A percentile compares a stretch with the other conserved stretches of the same genome.
Evolutionary conservation across 768 basidiomycete species (phyloP).

Genomic region (Phlebiopsis gigantea): DNA sequence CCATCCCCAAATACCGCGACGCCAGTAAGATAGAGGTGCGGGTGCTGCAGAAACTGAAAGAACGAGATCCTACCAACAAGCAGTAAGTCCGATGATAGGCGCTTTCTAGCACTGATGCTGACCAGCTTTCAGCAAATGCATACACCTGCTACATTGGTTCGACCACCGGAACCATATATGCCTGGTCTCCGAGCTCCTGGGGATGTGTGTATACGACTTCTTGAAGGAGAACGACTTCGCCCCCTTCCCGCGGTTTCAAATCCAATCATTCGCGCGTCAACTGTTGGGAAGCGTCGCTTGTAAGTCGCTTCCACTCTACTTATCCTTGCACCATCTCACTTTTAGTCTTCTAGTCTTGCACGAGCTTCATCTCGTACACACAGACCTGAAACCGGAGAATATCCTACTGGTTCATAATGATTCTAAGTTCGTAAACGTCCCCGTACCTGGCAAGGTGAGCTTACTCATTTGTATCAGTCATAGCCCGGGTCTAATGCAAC

Average conservation of each 20-base stretch:
- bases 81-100: slow-evolving; percentile 54
- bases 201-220: slow-evolving; percentile 98
- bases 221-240: slow-evolving; percentile 97
- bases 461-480: slow-evolving; percentile 3
- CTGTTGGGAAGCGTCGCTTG: slow-evolving; percentile 91
- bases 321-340: slow-evolving; percentile 11
- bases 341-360: slow-evolving; percentile 66
- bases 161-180: slow-evolving; percentile 98
- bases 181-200: slow-evolving; percentile 90
- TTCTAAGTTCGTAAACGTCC: slow-evolving; percentile 54
- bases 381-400: slow-evolving; percentile 98
- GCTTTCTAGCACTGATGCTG: slow-evolving; percentile 15
- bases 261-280: slow-evolving; percentile 92
- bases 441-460: slow-evolving; percentile 61
- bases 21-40: slow-evolving; percentile 98
- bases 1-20: slow-evolving; percentile 97
- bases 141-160: slow-evolving; percentile 91
- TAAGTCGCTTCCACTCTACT: slow-evolving; percentile 38
- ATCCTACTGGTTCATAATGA: slow-evolving; percentile 90
- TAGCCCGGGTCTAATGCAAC: slow-evolving; percentile 11
- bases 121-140: slow-evolving; percentile 76
- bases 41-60: slow-evolving; percentile 86
- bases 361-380: slow-evolving; percentile 87
- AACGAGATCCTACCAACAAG: slow-evolving; percentile 80
- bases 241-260: slow-evolving; percentile 94